phyloP scores from a whole-genome alignment of 345 rosid genomes.

The Anastatica hierochuntica region DNA sequence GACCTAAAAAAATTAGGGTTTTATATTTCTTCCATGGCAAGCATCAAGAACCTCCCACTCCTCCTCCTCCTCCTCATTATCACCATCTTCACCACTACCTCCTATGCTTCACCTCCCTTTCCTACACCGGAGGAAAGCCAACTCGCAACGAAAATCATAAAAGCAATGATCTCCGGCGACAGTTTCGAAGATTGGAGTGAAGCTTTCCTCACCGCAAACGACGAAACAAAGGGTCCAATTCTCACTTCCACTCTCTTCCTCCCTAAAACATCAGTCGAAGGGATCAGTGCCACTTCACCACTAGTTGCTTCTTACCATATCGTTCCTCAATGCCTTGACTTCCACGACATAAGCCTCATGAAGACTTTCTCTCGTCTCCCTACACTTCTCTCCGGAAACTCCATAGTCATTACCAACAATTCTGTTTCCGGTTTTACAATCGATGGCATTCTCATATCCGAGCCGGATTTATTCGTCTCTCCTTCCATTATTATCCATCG shows the following conservation, averaged over 20 bases:
- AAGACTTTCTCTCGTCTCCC: slow-evolving; percentile 10
- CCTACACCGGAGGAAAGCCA: not conserved
- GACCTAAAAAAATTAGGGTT: not conserved
- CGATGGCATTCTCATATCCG: slow-evolving; percentile 13
- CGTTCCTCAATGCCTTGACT: slow-evolving; percentile 12
- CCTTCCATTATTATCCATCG: slow-evolving; percentile 17
- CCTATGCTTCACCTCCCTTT: not conserved
- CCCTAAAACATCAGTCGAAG: slow-evolving; percentile 12
- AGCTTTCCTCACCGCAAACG: slow-evolving; percentile 17
- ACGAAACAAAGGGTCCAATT: slow-evolving; percentile 11
- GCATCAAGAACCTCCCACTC: not conserved
- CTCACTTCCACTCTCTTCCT: slow-evolving; percentile 24
- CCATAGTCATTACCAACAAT: slow-evolving; percentile 9
- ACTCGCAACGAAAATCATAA: not conserved
- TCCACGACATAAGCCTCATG: slow-evolving; percentile 11
- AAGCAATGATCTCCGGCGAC: slow-evolving; percentile 20
- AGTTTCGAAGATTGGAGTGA: slow-evolving; percentile 19
- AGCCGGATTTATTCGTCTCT: slow-evolving; percentile 21
- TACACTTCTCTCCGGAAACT: slow-evolving; percentile 18
- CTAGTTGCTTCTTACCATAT: slow-evolving; percentile 24
- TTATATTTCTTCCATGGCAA: slow-evolving; percentile 11
- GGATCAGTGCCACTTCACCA: slow-evolving; percentile 24
- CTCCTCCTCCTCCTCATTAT: not conserved
- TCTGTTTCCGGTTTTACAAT: slow-evolving; percentile 9
- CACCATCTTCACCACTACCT: not conserved